Percentiles rank a stretch among this genome's conserved stretches.
phyloP scores from a whole-genome alignment of 176 grass and related monocot genomes.

The Paspalum notatum region DNA sequence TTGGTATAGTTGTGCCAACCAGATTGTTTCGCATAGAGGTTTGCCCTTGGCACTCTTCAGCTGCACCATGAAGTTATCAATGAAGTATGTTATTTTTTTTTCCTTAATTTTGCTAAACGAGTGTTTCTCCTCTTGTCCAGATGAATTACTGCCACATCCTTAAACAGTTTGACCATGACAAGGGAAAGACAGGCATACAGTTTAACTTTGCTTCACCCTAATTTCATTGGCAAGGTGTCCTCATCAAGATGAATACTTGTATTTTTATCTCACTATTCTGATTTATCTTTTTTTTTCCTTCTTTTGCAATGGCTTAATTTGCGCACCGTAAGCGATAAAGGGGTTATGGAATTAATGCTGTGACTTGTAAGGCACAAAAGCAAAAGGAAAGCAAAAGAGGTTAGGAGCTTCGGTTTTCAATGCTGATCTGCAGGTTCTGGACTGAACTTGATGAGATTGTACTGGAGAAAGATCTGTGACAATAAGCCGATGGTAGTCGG shows the following conservation, averaged over 20 bases:
- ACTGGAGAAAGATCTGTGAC: conserved; percentile 3
- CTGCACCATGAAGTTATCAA: background rate
- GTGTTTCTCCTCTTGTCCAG: conserved; percentile 46
- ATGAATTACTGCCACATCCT: conserved; percentile 92
- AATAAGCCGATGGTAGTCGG: background rate
- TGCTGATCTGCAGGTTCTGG: conserved; percentile 10
- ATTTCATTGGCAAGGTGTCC: conserved; percentile 10
- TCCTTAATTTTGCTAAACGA: conserved; percentile 28
- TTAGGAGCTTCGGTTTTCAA: conserved; percentile 22
- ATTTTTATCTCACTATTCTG: background rate
- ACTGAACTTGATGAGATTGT: conserved; percentile 4
- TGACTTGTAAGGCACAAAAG: conserved; percentile 26
- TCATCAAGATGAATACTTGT: conserved; percentile 5
- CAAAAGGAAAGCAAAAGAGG: conserved; percentile 19
- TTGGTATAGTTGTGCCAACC: conserved; percentile 75
- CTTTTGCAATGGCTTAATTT: background rate
- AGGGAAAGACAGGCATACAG: conserved; percentile 80
- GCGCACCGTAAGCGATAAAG: conserved; percentile 22
- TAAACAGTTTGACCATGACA: conserved; percentile 79
- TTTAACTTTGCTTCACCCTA: conserved; percentile 72
- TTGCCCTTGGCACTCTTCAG: conserved; percentile 37
- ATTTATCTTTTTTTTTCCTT: background rate
- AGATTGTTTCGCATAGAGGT: conserved; percentile 86
- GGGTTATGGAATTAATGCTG: conserved; percentile 8
- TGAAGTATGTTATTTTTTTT: background rate